A percentile compares a stretch with the other conserved stretches of the same genome.
Evolutionary conservation across 75 land plant species (phyloP).

Genomic region (Pinus taeda): DNA sequence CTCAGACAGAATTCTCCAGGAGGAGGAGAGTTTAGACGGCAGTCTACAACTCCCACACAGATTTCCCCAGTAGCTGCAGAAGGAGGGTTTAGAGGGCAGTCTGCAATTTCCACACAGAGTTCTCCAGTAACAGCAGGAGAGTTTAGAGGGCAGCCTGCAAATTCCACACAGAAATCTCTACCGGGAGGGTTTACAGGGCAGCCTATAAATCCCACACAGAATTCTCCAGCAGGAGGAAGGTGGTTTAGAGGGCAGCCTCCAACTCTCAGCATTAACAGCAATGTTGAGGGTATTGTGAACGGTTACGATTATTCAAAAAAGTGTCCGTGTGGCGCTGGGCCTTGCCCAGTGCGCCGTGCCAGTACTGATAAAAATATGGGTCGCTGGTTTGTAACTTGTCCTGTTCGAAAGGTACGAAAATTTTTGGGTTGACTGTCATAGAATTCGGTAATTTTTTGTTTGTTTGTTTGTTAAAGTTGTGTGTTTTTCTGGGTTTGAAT

Average conservation of each 20-base stretch:
- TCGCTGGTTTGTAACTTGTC: constrained; percentile 34
- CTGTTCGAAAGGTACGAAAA: constrained; percentile 21
- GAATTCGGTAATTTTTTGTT: too few species aligned
- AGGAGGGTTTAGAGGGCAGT: too few species aligned
- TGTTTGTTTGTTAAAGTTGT: too few species aligned
- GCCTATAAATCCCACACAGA: background rate
- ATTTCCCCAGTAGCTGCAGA: background rate
- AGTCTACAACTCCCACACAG: background rate
- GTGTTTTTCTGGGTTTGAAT: too few species aligned
- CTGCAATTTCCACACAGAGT: background rate
- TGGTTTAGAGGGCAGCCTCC: background rate
- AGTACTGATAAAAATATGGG: constrained; percentile 44
- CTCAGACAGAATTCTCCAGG: too few species aligned
- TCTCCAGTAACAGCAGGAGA: background rate
- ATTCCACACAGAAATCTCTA: too few species aligned
- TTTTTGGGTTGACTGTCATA: too few species aligned
- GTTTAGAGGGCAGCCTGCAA: background rate
- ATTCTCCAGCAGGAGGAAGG: background rate
- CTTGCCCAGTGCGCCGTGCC: constrained; percentile 32
- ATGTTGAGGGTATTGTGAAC: background rate
- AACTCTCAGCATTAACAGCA: background rate
- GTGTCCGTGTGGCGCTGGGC: constrained; percentile 29
- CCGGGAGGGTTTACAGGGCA: background rate
- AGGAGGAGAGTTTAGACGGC: background rate
- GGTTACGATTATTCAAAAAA: background rate